These are phyloP conservation scores for Thelonectria rubi DNA, from an alignment of 2,329 filamentous ascomycete genomes.

Conservation along the genomic window DNA sequence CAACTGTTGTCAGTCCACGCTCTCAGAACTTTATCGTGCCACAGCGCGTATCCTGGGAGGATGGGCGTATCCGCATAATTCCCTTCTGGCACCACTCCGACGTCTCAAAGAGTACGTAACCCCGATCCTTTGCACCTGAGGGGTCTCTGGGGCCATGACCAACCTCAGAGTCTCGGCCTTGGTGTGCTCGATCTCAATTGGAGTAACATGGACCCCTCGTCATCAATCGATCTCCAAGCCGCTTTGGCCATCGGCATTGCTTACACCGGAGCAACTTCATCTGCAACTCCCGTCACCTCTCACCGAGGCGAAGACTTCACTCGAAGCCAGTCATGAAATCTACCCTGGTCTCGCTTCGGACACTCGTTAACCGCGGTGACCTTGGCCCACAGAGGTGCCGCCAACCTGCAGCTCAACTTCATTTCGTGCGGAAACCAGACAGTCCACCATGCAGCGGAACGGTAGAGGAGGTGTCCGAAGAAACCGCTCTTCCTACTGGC, in stretches of 20 bases:
- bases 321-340: conserved; percentile 11
- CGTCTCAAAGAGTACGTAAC: not conserved
- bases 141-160: not conserved
- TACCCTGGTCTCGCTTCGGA: conserved; percentile 7
- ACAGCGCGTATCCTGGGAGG: not conserved
- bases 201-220: not conserved
- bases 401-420: conserved; percentile 14
- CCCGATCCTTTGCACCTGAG: not conserved
- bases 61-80: conserved; percentile 8
- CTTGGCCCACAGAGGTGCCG: conserved; percentile 17
- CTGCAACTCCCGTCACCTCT: not conserved
- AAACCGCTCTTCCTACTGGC: conserved; percentile 14
- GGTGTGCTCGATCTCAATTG: not conserved
- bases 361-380: conserved; percentile 2
- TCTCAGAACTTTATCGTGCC: conserved; percentile 1
- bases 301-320: conserved; percentile 2
- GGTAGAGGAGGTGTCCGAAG: conserved; percentile 11
- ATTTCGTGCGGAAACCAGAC: conserved; percentile 10
- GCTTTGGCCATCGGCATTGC: not conserved
- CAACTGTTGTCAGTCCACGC: not conserved
- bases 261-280: not conserved
- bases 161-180: not conserved
- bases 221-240: not conserved
- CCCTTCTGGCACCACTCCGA: not conserved
- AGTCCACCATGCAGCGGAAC: conserved; percentile 27